Conservation (phyloP, 2,329 filamentous ascomycete genomes). For the Xylariaceae sp. region DNA sequence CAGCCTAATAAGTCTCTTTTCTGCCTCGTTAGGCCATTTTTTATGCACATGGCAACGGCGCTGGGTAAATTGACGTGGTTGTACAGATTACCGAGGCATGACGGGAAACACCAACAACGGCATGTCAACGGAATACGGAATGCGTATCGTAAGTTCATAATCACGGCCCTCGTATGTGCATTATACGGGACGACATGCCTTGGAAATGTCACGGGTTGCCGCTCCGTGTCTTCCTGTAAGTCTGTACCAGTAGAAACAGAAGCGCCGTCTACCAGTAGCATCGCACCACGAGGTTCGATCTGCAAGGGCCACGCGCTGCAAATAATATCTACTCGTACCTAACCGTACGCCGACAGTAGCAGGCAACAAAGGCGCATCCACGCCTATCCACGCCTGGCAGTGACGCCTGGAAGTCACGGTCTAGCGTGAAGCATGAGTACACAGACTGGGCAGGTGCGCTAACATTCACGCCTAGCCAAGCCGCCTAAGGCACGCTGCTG, state of each 20-base stretch:
- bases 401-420: no score
- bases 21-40: neutral
- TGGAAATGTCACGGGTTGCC: no score
- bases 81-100: neutral
- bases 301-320: constrained; percentile 8
- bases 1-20: neutral
- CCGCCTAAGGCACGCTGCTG: neutral
- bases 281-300: neutral
- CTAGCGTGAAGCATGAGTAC: no score
- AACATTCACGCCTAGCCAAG: neutral
- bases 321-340: constrained; percentile 4
- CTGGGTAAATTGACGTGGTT: neutral
- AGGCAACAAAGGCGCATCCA: neutral
- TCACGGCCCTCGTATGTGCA: neutral
- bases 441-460: no score
- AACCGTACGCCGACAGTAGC: neutral
- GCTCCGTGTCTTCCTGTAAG: no score
- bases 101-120: neutral
- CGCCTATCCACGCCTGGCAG: neutral
- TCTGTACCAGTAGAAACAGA: no score
- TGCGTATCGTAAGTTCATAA: neutral
- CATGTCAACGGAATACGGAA: neutral
- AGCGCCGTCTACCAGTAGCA: neutral
- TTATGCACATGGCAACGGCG: neutral
- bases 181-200: neutral